These are phyloP conservation scores for Aspergillus novofumigatus DNA, from an alignment of 2,329 filamentous ascomycete genomes.

Conservation along the genomic window DNA sequence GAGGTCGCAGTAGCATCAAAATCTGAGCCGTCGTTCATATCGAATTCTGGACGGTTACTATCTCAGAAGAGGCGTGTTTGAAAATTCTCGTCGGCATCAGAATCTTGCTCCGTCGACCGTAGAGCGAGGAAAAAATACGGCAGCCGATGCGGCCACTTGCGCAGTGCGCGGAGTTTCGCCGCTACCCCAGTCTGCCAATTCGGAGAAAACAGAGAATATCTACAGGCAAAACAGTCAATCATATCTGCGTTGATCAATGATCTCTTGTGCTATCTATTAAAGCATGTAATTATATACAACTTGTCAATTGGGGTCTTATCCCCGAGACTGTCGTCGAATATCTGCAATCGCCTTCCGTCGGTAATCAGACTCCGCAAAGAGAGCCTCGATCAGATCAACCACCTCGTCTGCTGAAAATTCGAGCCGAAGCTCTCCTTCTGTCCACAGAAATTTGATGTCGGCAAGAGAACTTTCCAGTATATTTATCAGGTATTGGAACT, in stretches of 20 bases:
- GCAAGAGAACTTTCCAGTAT: slow-evolving; percentile 60
- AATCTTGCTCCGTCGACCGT: not conserved
- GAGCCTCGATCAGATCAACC: slow-evolving; percentile 58
- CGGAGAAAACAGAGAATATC: not conserved
- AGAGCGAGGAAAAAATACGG: slow-evolving; percentile 36
- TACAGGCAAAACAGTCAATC: not conserved
- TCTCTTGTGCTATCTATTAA: not conserved
- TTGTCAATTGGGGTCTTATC: slow-evolving; percentile 4
- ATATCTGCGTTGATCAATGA: not conserved
- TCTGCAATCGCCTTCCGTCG: slow-evolving; percentile 55
- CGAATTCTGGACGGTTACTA: slow-evolving; percentile 1
- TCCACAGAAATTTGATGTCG: slow-evolving; percentile 64
- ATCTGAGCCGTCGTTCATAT: slow-evolving; percentile 25
- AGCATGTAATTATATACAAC: slow-evolving; percentile 1
- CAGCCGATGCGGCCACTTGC: slow-evolving; percentile 36
- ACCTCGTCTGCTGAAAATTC: slow-evolving; percentile 61
- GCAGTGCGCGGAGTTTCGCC: slow-evolving; percentile 34
- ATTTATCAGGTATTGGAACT: slow-evolving; percentile 61
- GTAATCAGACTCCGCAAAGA: slow-evolving; percentile 61
- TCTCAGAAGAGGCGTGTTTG: not conserved
- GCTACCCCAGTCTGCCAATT: not conserved
- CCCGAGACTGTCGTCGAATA: slow-evolving; percentile 42
- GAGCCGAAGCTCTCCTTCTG: slow-evolving; percentile 58
- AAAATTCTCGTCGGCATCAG: not conserved
- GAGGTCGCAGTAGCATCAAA: slow-evolving; percentile 13